Percentiles rank a stretch among this genome's conserved stretches.
These are phyloP conservation scores for Spongispora temasekensis DNA, from an alignment of 1,284 basidiomycete genomes.

Conservation along the genomic window DNA sequence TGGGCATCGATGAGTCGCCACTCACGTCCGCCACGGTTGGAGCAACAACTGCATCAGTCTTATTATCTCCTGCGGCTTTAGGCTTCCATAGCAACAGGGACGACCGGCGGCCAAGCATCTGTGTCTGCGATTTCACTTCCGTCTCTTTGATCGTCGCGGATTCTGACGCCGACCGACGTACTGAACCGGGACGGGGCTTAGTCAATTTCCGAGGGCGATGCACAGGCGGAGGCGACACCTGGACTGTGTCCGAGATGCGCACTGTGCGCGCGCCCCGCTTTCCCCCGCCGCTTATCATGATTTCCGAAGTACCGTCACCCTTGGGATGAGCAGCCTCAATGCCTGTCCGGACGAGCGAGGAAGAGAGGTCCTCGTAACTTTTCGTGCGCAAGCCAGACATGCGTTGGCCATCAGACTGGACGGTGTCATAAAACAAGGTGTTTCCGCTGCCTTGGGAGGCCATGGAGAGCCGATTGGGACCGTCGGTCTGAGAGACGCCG, in stretches of 20 bases:
- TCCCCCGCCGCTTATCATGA: slow-evolving; percentile 3
- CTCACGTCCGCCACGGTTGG: neutral
- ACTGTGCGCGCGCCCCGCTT: slow-evolving; percentile 26
- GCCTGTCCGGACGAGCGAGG: slow-evolving; percentile 20
- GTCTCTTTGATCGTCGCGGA: slow-evolving; percentile 1
- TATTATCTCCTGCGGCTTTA: slow-evolving; percentile 10
- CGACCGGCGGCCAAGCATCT: slow-evolving; percentile 13
- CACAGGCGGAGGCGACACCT: slow-evolving; percentile 20
- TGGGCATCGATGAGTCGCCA: neutral
- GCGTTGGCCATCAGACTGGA: slow-evolving; percentile 8
- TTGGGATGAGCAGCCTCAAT: slow-evolving; percentile 9
- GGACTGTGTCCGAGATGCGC: slow-evolving; percentile 27
- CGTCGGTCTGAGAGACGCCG: slow-evolving; percentile 8
- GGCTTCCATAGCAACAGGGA: slow-evolving; percentile 28
- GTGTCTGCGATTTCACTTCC: neutral
- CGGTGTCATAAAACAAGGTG: slow-evolving; percentile 28
- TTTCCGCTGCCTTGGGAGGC: slow-evolving; percentile 28
- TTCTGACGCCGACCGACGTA: neutral
- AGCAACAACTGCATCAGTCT: neutral
- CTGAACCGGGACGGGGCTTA: slow-evolving; percentile 17
- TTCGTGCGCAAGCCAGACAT: slow-evolving; percentile 17
- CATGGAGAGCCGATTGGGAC: slow-evolving; percentile 20
- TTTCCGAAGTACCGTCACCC: neutral
- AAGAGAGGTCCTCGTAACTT: slow-evolving; percentile 28
- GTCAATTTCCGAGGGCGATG: slow-evolving; percentile 27